Evolutionary conservation across 768 basidiomycete genomes (phyloP).

Genomic region (Suillus luteus): DNA sequence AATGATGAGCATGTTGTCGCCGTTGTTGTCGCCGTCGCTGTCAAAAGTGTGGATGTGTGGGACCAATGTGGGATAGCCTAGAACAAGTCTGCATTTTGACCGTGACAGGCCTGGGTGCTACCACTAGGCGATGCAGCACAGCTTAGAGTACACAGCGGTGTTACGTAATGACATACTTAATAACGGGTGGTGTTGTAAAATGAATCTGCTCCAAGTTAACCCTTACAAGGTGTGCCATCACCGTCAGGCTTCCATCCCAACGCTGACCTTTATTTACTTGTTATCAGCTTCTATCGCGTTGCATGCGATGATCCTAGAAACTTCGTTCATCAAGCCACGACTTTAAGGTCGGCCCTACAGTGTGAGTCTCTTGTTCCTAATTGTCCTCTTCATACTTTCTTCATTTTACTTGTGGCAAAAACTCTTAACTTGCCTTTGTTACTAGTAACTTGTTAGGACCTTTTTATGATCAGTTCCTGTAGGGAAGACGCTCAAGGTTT

Average conservation of each 20-base stretch:
- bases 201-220: background rate
- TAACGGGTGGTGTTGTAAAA: background rate
- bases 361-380: slow-evolving; percentile 1
- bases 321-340: slow-evolving; percentile 5
- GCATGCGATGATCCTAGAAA: slow-evolving; percentile 5
- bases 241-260: too few species aligned
- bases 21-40: background rate
- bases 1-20: background rate
- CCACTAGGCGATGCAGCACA: too few species aligned
- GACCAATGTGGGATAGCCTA: background rate
- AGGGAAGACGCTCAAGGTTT: background rate
- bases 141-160: background rate
- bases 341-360: slow-evolving; percentile 1
- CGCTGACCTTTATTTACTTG: background rate
- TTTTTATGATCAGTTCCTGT: background rate
- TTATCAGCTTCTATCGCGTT: slow-evolving; percentile 2
- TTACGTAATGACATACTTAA: slow-evolving; percentile 4
- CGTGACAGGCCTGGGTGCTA: background rate
- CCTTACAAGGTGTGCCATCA: slow-evolving; percentile 4
- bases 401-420: background rate
- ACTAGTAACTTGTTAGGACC: background rate
- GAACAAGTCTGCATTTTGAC: slow-evolving; percentile 2
- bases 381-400: slow-evolving; percentile 7
- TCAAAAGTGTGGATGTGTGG: background rate
- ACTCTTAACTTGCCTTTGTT: background rate